phyloP scores from a whole-genome alignment of 352 stramenopile genomes.

The Globisporangium barbulae region DNA sequence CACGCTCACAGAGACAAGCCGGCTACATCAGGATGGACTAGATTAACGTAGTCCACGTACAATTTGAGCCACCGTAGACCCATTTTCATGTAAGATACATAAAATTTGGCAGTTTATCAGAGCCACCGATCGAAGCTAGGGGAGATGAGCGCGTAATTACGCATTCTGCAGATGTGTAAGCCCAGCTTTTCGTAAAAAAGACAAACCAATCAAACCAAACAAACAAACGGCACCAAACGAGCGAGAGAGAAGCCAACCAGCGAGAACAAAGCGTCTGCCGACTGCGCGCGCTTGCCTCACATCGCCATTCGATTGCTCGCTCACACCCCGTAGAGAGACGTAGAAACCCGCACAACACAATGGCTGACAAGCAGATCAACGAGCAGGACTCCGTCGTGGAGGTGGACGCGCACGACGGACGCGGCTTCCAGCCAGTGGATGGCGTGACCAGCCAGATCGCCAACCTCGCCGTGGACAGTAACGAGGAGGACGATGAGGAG shows the following conservation, averaged over 20 bases:
- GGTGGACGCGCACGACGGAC: constrained; percentile 57
- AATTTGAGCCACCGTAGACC: neutral
- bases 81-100: neutral
- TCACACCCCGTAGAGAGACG: neutral
- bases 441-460: constrained; percentile 35
- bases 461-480: constrained; percentile 25
- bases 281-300: constrained; percentile 4
- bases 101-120: neutral
- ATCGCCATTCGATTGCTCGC: constrained; percentile 14
- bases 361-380: constrained; percentile 38
- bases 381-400: constrained; percentile 58
- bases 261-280: neutral
- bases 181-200: constrained; percentile 7
- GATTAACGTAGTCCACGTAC: neutral
- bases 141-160: constrained; percentile 7
- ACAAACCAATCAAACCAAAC: constrained; percentile 15
- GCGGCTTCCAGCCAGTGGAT: constrained; percentile 59
- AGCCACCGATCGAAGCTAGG: constrained; percentile 1
- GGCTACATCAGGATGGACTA: neutral
- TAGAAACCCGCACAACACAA: constrained; percentile 6
- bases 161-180: neutral
- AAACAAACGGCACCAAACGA: constrained; percentile 4
- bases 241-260: constrained; percentile 1
- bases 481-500: constrained; percentile 21
- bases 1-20: constrained; percentile 4